These are phyloP conservation scores for Sphaerulina musiva DNA, from an alignment of 2,329 filamentous ascomycete species.

Conservation along the genomic window DNA sequence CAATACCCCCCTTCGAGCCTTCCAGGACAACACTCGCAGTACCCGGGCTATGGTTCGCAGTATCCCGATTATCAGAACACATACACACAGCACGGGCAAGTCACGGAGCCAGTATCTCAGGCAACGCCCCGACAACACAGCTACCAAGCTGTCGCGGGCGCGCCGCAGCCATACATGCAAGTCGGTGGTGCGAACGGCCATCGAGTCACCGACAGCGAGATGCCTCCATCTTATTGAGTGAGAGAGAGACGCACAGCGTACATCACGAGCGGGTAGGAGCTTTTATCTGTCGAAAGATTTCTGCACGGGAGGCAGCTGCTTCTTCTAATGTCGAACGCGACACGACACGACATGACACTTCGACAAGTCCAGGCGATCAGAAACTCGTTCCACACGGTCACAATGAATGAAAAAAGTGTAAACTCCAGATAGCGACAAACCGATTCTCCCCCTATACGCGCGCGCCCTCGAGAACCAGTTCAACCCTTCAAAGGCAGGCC, in stretches of 20 bases:
- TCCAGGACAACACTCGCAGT: slow-evolving; percentile 25
- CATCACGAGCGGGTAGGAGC: background rate
- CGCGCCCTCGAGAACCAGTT: no score
- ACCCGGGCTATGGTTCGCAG: slow-evolving; percentile 18
- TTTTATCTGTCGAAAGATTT: background rate
- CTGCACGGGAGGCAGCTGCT: no score
- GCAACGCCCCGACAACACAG: slow-evolving; percentile 6
- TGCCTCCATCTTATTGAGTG: background rate
- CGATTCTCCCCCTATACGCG: no score
- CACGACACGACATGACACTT: no score
- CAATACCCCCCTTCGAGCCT: slow-evolving; percentile 25
- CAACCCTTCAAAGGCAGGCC: no score
- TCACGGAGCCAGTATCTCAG: slow-evolving; percentile 11
- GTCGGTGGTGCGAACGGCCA: background rate
- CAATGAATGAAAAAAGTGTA: no score
- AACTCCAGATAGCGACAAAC: no score
- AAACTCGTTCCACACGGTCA: no score
- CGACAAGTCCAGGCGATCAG: no score
- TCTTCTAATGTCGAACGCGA: no score
- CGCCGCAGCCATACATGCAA: slow-evolving; percentile 11
- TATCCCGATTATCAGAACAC: slow-evolving; percentile 18
- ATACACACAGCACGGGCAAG: slow-evolving; percentile 15
- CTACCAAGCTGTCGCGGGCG: slow-evolving; percentile 5
- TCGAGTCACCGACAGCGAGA: background rate
- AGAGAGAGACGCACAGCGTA: background rate